Evolutionary conservation across 441 rosid species (phyloP), one percentile per base, ranked within the genome.

Genomic region (Bruguiera hainesii): DNA sequence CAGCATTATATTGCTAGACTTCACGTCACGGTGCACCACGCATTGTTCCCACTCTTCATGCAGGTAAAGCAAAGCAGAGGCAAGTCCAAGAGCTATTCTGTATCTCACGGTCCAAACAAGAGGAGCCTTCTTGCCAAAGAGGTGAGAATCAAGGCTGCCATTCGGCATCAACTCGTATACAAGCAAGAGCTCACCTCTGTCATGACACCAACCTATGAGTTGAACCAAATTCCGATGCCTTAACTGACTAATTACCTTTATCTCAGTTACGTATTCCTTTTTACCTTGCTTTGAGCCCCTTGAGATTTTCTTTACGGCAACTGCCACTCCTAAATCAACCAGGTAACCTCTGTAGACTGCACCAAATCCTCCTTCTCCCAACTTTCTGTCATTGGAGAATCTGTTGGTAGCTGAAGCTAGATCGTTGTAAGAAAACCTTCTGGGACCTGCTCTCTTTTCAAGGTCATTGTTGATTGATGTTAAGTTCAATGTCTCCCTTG

Each of bases 341-440:
- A 85, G 62, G 37, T 80, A 70, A 20, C 91, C 89, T 37, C 62
- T 75, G 37, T 85, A 85, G 42, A 88, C 89, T 0, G 81, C 80
- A 46, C 87, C 89, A 28, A 88, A 88, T 0, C 91, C 91, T 60
- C 89, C 91, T 79, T 84, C 81, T 1, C 89, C 89, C 0, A 88
- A 66, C 77, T 79, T 82, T 39, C 83, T 74, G 0, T 80, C 75
- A 0, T 52, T 60, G n/a, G 83, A 81, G 77, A 89, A 87, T 65
- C 76, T 84, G 64, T 71, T 76, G 6, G 90, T 87, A 15, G 90
- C 87, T 5, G 76, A 64, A 55, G 71, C 81, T 57, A 87, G 84
- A 48, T 82, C 89, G 5, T 65, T 37, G 20, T 80, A 83, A 49
- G 87, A 63, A 63, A 85, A 85, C 68, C 78, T 85, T 73, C 85